A percentile compares a stretch with the other conserved stretches of the same genome.
Conservation (phyloP, 225 moss, liverwort and hornwort genomes). For the Pleurozium schreberi region DNA sequence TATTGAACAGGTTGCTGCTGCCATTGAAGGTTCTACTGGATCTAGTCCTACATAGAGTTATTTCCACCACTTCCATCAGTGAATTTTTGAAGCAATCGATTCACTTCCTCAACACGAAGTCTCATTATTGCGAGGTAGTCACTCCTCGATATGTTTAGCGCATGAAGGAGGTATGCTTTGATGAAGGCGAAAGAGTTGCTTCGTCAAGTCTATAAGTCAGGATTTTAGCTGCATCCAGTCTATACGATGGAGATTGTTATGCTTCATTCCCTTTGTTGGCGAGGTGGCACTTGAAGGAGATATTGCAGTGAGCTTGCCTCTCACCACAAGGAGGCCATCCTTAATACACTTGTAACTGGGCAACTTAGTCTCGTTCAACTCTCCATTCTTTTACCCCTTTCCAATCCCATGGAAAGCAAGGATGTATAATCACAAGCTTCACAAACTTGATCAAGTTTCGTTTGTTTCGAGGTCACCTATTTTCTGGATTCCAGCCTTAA, state of each 20-base stretch:
- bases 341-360: not conserved
- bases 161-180: not conserved
- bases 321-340: not conserved
- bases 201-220: not conserved
- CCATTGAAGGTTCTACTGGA: slow-evolving; percentile 12
- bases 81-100: not conserved
- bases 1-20: slow-evolving; percentile 8
- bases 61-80: not conserved
- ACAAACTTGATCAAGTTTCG: not conserved
- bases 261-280: not conserved
- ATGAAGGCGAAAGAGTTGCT: not conserved
- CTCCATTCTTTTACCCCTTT: not conserved
- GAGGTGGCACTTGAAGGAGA: slow-evolving; percentile 2
- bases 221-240: slow-evolving; percentile 1
- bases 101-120: not conserved
- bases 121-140: not conserved
- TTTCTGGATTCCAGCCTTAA: not conserved
- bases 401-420: not conserved
- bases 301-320: not conserved
- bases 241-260: slow-evolving; percentile 2
- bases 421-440: not conserved
- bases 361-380: not conserved
- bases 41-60: slow-evolving; percentile 4
- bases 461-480: not conserved
- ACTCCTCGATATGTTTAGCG: not conserved